These are phyloP conservation scores for Periconia sp. DNA, from an alignment of 2,329 filamentous ascomycete species.

Conservation along the genomic window DNA sequence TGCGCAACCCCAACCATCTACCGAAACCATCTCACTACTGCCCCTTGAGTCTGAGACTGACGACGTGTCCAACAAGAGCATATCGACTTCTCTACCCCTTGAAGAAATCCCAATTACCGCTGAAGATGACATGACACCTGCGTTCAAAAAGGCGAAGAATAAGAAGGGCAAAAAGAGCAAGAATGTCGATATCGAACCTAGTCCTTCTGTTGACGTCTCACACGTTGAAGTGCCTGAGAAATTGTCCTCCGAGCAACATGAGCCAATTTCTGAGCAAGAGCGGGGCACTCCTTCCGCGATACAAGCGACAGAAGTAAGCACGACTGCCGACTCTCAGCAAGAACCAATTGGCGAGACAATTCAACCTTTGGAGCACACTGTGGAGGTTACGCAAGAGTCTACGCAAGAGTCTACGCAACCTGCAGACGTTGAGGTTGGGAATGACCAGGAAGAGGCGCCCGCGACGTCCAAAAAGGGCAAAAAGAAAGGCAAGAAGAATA, in stretches of 20 bases:
- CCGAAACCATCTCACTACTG: not conserved
- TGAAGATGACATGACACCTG: not conserved
- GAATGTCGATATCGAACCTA: conserved; percentile 1
- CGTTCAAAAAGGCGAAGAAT: conserved; percentile 29
- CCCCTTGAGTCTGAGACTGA: not conserved
- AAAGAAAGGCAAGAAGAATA: conserved; percentile 18
- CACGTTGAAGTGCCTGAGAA: not conserved
- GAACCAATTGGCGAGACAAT: too few species aligned
- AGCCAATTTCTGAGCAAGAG: conserved; percentile 2
- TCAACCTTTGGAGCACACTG: too few species aligned
- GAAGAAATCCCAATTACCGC: not conserved
- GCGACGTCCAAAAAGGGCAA: conserved; percentile 12
- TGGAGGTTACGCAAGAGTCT: too few species aligned
- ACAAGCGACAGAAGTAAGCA: too few species aligned
- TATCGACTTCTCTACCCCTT: not conserved
- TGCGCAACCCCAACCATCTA: not conserved
- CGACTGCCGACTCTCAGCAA: too few species aligned
- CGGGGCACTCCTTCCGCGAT: too few species aligned
- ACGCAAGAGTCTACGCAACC: too few species aligned
- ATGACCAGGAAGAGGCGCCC: conserved; percentile 1
- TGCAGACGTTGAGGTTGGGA: not conserved
- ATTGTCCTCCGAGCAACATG: not conserved
- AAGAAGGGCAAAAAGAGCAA: conserved; percentile 28
- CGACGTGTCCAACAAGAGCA: not conserved
- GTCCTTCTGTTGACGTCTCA: not conserved